These are phyloP conservation scores for Colletotrichum plurivorum DNA, from an alignment of 2,329 filamentous ascomycete species.

Conservation along the genomic window DNA sequence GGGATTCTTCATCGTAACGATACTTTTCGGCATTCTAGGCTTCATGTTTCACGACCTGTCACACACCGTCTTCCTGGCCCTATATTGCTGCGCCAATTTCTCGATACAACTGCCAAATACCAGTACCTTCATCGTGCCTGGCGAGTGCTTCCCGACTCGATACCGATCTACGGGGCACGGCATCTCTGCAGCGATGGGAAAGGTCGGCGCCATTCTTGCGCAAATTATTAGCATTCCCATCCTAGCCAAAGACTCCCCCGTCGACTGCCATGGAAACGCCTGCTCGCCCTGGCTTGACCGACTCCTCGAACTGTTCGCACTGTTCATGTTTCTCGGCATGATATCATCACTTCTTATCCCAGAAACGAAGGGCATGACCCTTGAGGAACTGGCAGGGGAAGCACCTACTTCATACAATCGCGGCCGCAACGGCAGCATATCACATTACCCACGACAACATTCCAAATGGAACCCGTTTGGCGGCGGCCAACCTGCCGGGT, in stretches of 20 bases:
- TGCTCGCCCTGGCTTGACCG: slow-evolving; percentile 76
- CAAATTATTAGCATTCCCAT: slow-evolving; percentile 76
- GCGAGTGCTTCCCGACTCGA: slow-evolving; percentile 75
- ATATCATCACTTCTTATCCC: slow-evolving; percentile 80
- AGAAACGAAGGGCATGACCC: slow-evolving; percentile 81
- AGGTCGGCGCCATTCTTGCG: slow-evolving; percentile 77
- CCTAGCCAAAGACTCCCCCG: slow-evolving; percentile 68
- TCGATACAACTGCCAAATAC: slow-evolving; percentile 77
- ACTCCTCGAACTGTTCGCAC: slow-evolving; percentile 82
- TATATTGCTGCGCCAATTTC: slow-evolving; percentile 77
- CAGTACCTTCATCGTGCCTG: slow-evolving; percentile 76
- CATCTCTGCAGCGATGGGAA: slow-evolving; percentile 76
- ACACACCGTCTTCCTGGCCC: slow-evolving; percentile 65
- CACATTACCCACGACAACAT: slow-evolving; percentile 49
- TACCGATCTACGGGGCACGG: slow-evolving; percentile 76
- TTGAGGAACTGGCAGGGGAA: slow-evolving; percentile 80
- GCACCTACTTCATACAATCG: slow-evolving; percentile 71
- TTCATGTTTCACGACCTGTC: slow-evolving; percentile 68
- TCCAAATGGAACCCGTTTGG: slow-evolving; percentile 62
- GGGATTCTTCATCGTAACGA: slow-evolving; percentile 73
- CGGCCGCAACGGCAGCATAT: slow-evolving; percentile 65
- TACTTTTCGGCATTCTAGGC: slow-evolving; percentile 74
- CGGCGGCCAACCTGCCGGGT: slow-evolving; percentile 67
- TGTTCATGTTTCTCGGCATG: slow-evolving; percentile 84
- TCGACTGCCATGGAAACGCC: slow-evolving; percentile 61